Conservation (phyloP, 768 basidiomycete species). For the Rhizopogon salebrosus region DNA sequence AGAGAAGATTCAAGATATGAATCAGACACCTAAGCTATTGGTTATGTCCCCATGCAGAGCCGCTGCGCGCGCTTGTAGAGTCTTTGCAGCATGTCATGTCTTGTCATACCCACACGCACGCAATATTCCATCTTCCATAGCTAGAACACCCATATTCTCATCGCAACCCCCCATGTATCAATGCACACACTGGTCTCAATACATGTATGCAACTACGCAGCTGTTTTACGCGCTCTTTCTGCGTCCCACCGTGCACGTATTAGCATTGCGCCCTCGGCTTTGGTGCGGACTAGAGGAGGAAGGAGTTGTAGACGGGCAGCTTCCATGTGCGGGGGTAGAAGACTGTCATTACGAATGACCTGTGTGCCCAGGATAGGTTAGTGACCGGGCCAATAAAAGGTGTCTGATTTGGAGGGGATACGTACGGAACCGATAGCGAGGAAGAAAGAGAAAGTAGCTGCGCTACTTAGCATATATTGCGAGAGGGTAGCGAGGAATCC, state of each 20-base stretch:
- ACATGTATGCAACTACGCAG: constrained; percentile 10
- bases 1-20: background rate
- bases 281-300: constrained; percentile 53
- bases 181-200: constrained; percentile 7
- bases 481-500: constrained; percentile 89
- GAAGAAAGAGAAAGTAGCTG: constrained; percentile 97
- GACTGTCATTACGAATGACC: constrained; percentile 86
- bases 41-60: background rate
- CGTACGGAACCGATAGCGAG: constrained; percentile 88
- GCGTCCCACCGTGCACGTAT: constrained; percentile 76
- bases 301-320: constrained; percentile 58
- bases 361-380: constrained; percentile 23
- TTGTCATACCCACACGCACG: constrained; percentile 9
- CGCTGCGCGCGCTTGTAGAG: background rate
- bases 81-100: constrained; percentile 13
- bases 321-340: constrained; percentile 54
- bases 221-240: constrained; percentile 37
- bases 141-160: constrained; percentile 1
- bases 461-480: constrained; percentile 97
- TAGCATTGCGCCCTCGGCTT: constrained; percentile 61
- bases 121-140: background rate
- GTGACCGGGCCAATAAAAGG: background rate
- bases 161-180: constrained; percentile 10
- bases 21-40: background rate
- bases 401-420: constrained; percentile 1